Base-by-base conservation (phyloP, 2,329 filamentous ascomycete species). In the Colletotrichum sp. region DNA sequence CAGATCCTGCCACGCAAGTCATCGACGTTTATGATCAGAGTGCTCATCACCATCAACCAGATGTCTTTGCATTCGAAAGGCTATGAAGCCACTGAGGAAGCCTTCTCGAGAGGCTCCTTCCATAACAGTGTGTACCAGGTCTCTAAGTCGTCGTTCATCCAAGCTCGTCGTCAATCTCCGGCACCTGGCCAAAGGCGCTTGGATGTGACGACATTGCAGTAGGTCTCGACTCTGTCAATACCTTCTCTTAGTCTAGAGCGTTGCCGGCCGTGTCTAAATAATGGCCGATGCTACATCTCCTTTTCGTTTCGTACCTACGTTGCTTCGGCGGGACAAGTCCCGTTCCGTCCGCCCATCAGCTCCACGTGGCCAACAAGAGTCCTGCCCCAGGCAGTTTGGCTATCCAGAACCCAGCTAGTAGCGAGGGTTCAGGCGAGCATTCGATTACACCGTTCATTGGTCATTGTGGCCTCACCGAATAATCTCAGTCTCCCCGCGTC, bases 271-370 rank as follows among this genome's bases (percentile, higher is more conserved):
- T 28, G 28, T 55, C 12, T 26, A 24, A 21, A 48, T n/a, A 7
- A 36, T 21, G 24, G 30, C 13, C 16, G 38, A 26, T 48, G 24
- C 59, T 38, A 36, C 58, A 48, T 56, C 43, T 9, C 21, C n/a
- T 32, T 26, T 34, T 38, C 21, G 24, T 24, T 32, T 58, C 14
- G 26, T n/a, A 32, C 18, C 30, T 18, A 9, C 13, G 24, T 59
- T 61, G 30, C 26, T 30, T 69, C 71, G 63, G 34, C 73, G 32
- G 18, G 34, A 64, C 52, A 32, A 62, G 63, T 16, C 58, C 55
- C 63, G 52, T 70, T 68, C 73, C 73, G 36, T 67, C 64, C 55
- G 63, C 16, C 73, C 69, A 73, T 75, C 38, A 7, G 28, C 30
- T n/a, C 73, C 73, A 75, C 73, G 69, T 75, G 69, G 73, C 52